phyloP scores from a whole-genome alignment of 148 eudicot genomes.

The Dysphania ambrosioides region DNA sequence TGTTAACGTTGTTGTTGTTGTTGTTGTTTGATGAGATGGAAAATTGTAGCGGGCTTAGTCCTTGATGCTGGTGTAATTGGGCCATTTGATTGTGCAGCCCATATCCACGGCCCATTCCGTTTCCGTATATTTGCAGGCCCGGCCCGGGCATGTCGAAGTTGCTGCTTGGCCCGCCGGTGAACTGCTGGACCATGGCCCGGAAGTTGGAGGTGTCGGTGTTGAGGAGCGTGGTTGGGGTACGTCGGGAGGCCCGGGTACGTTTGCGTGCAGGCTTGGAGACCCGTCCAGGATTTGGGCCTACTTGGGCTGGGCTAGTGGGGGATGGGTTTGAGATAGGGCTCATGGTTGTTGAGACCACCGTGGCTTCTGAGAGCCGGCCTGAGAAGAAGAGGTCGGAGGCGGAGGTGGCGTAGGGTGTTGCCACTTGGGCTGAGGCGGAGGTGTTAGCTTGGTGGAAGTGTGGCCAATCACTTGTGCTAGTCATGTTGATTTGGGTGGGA shows the following conservation, averaged over 20 bases:
- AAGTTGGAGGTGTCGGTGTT: slow-evolving; percentile 68
- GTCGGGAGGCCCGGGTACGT: slow-evolving; percentile 52
- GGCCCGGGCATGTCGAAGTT: slow-evolving; percentile 1
- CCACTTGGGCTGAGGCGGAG: slow-evolving; percentile 8
- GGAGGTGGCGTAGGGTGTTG: slow-evolving; percentile 13
- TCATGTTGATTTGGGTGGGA: slow-evolving; percentile 20
- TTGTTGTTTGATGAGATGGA: background rate
- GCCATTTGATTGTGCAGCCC: slow-evolving; percentile 15
- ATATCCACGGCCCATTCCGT: slow-evolving; percentile 23
- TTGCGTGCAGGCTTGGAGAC: slow-evolving; percentile 52
- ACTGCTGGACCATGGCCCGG: slow-evolving; percentile 79
- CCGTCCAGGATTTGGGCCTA: slow-evolving; percentile 28
- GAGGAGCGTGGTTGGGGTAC: slow-evolving; percentile 65
- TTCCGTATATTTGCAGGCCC: background rate
- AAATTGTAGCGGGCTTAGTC: background rate
- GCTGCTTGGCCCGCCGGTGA: slow-evolving; percentile 53
- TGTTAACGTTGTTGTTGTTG: background rate
- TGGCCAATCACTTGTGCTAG: slow-evolving; percentile 34
- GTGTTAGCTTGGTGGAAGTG: slow-evolving; percentile 26
- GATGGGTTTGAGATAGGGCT: background rate
- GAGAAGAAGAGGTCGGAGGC: slow-evolving; percentile 20
- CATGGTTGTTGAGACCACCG: slow-evolving; percentile 17
- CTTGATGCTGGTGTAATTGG: slow-evolving; percentile 5
- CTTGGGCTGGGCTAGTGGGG: slow-evolving; percentile 7
- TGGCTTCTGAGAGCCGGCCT: slow-evolving; percentile 18